Conservation (phyloP, 148 eudicot species). For the Hydrangea macrophylla region DNA sequence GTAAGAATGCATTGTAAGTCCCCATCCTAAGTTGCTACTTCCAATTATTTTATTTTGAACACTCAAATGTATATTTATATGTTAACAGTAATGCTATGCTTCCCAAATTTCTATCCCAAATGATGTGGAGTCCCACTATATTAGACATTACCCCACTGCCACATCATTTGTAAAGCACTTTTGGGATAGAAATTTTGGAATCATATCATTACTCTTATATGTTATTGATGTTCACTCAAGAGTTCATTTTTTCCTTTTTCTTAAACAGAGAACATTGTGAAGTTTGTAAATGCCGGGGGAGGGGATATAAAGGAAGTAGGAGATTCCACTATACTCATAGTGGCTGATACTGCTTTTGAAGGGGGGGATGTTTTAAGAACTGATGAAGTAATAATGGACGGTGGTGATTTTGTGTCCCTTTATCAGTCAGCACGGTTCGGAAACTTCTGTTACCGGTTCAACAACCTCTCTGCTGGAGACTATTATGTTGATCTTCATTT, state of each 20-base stretch:
- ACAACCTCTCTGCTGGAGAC: constrained; percentile 43
- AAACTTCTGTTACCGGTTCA: constrained; percentile 45
- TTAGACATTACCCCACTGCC: no score
- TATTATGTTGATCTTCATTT: constrained; percentile 66
- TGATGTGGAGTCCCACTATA: background rate
- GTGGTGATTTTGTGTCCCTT: constrained; percentile 47
- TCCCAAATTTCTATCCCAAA: background rate
- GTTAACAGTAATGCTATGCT: no score
- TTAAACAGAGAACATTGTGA: constrained; percentile 49
- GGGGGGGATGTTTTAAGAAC: constrained; percentile 59
- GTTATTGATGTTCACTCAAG: background rate
- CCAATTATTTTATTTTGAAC: no score
- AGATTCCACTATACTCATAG: constrained; percentile 32
- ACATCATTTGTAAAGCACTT: background rate
- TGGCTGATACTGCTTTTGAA: constrained; percentile 41
- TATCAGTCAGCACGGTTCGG: constrained; percentile 66
- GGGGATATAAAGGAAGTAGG: constrained; percentile 24
- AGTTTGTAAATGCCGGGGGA: constrained; percentile 62
- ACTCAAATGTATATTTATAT: no score
- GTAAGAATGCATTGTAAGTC: no score
- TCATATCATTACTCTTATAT: background rate
- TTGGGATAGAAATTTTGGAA: background rate
- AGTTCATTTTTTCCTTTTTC: constrained; percentile 6
- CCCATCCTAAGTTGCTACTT: no score
- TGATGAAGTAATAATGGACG: constrained; percentile 44